Evolutionary conservation across 2,329 filamentous ascomycete species (phyloP).

Genomic region (Aureobasidium pullulans): DNA sequence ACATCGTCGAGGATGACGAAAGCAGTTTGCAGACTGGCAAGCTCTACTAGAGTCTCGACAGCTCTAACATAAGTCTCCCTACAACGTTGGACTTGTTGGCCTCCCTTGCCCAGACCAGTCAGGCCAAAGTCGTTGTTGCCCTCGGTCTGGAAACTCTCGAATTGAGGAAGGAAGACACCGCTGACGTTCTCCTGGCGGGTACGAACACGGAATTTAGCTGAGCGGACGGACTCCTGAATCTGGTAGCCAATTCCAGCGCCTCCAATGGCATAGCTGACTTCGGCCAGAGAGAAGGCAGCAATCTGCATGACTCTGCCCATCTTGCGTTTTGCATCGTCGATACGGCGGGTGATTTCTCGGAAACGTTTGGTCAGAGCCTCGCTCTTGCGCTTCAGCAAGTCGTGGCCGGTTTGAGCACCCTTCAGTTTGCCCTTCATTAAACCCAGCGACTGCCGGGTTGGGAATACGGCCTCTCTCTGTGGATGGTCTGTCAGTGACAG

Average conservation of each 20-base stretch:
- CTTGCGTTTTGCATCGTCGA: constrained; percentile 98
- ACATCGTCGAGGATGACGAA: constrained; percentile 98
- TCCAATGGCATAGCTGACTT: constrained; percentile 94
- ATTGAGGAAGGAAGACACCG: constrained; percentile 86
- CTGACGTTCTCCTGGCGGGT: constrained; percentile 98
- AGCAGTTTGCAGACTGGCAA: constrained; percentile 92
- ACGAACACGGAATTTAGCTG: constrained; percentile 83
- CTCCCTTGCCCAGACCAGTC: constrained; percentile 92
- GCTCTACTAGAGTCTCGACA: constrained; percentile 89
- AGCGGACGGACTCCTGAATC: constrained; percentile 90
- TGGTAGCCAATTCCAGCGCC: constrained; percentile 87
- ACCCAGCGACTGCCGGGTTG: constrained; percentile 92
- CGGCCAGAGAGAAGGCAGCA: constrained; percentile 91
- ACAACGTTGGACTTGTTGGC: constrained; percentile 91
- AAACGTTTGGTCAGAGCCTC: constrained; percentile 81
- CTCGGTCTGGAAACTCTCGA: constrained; percentile 84
- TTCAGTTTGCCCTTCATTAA: constrained; percentile 98
- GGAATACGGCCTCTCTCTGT: constrained; percentile 93
- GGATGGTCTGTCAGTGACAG: background rate
- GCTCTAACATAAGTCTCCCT: constrained; percentile 93
- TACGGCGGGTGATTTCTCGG: constrained; percentile 86
- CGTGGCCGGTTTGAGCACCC: constrained; percentile 70
- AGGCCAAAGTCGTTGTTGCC: constrained; percentile 92
- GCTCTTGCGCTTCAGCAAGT: constrained; percentile 92
- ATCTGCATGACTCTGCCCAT: constrained; percentile 99